Evolutionary conservation across 441 rosid genomes (phyloP), one percentile per base, ranked within the genome.

Genomic region (Francoa sonchifolia): DNA sequence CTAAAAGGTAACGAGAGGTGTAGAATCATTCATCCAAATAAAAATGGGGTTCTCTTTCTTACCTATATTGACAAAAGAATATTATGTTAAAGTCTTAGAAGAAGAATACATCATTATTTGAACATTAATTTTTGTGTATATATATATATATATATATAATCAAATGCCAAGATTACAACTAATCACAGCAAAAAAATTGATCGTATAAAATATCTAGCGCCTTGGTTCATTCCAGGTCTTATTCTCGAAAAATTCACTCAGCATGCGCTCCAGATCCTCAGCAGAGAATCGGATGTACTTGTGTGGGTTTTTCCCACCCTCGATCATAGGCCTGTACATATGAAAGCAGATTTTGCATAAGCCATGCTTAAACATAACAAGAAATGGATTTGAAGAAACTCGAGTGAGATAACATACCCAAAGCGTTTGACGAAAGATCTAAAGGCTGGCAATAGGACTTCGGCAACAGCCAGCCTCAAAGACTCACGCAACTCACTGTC

Each of bases 401-500:
- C 9, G 42, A 20, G 17, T 13, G 14, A 27, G 47, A 51, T 27
- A 46, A 49, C 58, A 5, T 73, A 57, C 97, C 86, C 88, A 16
- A 76, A 82, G 38, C 97, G 92, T 69, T 68, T 82, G 38, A 68
- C 34, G 69, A 89, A 89, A 6, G 98, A 89, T 73, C 98, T 60
- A 44, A 73, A 79, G 0, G 98, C 98, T 29, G 96, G 98, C 65
- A 89, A 66, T 35, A 85, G 82, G 19, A 89, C 93, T 63, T 85
- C 94, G 1, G 96, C 92, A 33, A 89, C 98, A 17, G 96, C 94
- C 3, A 89, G 92, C 48, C 92, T 75, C 21, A 82, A 51, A 18
- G 94, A 85, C 44, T 85, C 96, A 0, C 96, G 81, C 50, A 82
- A 50, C 55, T 89, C 96, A 5, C 92, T 82, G 73, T 89, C 98